Percentiles rank a stretch among this genome's conserved stretches.
Evolutionary conservation across 164 flowering plant species (phyloP).

Genomic region (Litsea cubeba): DNA sequence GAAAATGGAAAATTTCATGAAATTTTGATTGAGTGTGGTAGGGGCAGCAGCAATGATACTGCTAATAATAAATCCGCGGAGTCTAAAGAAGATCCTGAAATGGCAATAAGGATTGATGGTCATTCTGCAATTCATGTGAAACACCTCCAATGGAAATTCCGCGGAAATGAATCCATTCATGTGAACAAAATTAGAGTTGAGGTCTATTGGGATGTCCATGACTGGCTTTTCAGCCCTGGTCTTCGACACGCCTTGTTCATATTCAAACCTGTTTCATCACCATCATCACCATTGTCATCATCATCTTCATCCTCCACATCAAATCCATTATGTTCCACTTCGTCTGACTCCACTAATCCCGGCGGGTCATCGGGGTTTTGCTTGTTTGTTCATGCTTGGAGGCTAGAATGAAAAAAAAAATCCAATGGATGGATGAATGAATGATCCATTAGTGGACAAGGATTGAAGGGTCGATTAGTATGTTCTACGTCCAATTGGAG

Average conservation of each 20-base stretch:
- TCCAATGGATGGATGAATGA: slow-evolving; percentile 23
- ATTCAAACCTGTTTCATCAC: slow-evolving; percentile 43
- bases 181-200: slow-evolving; percentile 48
- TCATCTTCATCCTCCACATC: slow-evolving; percentile 22
- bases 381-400: slow-evolving; percentile 77
- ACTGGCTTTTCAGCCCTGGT: slow-evolving; percentile 71
- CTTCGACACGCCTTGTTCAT: slow-evolving; percentile 62
- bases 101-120: slow-evolving; percentile 74
- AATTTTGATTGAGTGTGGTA: slow-evolving; percentile 51
- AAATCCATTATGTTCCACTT: slow-evolving; percentile 27
- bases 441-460: neutral
- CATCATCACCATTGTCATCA: slow-evolving; percentile 23
- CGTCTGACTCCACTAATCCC: slow-evolving; percentile 25
- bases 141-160: slow-evolving; percentile 73
- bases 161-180: slow-evolving; percentile 58
- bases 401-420: slow-evolving; percentile 21
- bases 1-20: slow-evolving; percentile 53
- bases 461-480: neutral
- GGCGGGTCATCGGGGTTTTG: slow-evolving; percentile 50
- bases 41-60: neutral
- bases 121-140: slow-evolving; percentile 49
- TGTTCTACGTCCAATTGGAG: neutral
- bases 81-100: slow-evolving; percentile 44
- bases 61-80: slow-evolving; percentile 9
- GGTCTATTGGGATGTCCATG: slow-evolving; percentile 80